phyloP scores from a whole-genome alignment of 1,284 basidiomycete species.

The Apiotrichum brassicae region DNA sequence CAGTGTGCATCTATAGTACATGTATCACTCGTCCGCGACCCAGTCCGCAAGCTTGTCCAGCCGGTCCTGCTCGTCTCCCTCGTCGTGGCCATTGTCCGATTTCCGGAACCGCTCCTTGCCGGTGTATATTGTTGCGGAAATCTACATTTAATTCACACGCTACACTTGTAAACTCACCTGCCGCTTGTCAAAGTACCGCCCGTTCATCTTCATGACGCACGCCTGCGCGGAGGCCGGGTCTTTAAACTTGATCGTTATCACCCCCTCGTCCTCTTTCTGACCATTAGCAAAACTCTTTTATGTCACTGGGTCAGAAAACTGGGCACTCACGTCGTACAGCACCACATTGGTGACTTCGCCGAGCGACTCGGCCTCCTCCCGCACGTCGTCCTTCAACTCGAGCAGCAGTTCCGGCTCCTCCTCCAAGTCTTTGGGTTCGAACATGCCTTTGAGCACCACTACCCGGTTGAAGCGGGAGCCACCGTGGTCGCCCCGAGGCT shows the following conservation, averaged over 20 bases:
- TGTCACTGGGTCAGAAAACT: too few relatives aligned
- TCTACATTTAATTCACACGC: constrained; percentile 33
- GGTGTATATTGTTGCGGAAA: constrained; percentile 72
- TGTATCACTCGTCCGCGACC: constrained; percentile 52
- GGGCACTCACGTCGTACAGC: constrained; percentile 78
- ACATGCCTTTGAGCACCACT: constrained; percentile 93
- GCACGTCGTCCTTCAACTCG: constrained; percentile 22
- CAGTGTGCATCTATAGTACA: background rate
- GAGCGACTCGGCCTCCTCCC: constrained; percentile 68
- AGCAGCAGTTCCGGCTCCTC: constrained; percentile 80
- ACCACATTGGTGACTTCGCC: constrained; percentile 96
- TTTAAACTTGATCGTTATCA: constrained; percentile 95
- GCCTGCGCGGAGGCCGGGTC: constrained; percentile 80
- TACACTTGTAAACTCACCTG: constrained; percentile 18
- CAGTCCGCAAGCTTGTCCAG: constrained; percentile 82
- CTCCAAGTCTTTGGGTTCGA: constrained; percentile 77
- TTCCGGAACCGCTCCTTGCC: constrained; percentile 77
- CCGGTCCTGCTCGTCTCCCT: constrained; percentile 66
- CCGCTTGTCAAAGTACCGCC: constrained; percentile 82
- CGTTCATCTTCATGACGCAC: constrained; percentile 93
- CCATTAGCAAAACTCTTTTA: constrained; percentile 2
- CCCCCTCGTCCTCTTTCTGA: constrained; percentile 83
- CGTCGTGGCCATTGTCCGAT: constrained; percentile 54
- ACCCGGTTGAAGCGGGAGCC: constrained; percentile 59
- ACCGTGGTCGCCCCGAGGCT: background rate